Base-by-base conservation (phyloP, 306 rosid genomes). In the Macrotyloma uniflorum region DNA sequence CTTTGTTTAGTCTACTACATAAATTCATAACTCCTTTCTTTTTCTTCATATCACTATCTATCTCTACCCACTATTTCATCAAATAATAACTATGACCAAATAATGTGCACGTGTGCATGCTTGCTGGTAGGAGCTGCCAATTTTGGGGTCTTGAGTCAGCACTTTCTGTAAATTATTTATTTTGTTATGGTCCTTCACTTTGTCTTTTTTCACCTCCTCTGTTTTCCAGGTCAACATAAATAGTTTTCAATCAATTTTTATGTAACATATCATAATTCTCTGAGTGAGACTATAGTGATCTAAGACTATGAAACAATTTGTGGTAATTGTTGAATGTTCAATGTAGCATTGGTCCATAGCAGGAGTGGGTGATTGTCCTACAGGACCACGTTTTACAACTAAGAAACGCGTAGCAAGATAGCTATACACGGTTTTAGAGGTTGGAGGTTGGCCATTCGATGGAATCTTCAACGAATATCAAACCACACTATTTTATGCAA, bases 401-500 rank as follows among this genome's bases (percentile, higher is more conserved):
- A 79, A 74, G 70, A 79, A 79, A 75, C 84, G 84, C 87, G 87
- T 83, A 46, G 24, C 64, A 26, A 46, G 73, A 70, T 26, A 59
- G 83, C 80, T 38, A 33, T 11, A 83, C 83, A 83, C 86, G 83
- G 16, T 74, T 67, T 83, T 2, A 26, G n/a, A n/a, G n/a, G 28
- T 26, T 61, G 78, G 74, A 57, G 87, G 81, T 74, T 74, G 58
- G 5, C 8, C 55, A 59, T 13, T 22, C 8, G 10, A 74, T 79
- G 46, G 62, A 83, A 78, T 83, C 77, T 73, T 67, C 42, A 59
- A 49, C 23, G 0, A 61, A 38, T 9, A 38, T 38, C 43, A 38
- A 13, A 42, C 47, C 47, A 7, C 15, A 10, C 36, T 16, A 50
- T 70, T 71, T 70, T 77, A 38, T 63, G 42, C 20, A 53, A n/a